Evolutionary conservation across 768 basidiomycete genomes (phyloP).

Genomic region (Sporobolomyces roseus): DNA sequence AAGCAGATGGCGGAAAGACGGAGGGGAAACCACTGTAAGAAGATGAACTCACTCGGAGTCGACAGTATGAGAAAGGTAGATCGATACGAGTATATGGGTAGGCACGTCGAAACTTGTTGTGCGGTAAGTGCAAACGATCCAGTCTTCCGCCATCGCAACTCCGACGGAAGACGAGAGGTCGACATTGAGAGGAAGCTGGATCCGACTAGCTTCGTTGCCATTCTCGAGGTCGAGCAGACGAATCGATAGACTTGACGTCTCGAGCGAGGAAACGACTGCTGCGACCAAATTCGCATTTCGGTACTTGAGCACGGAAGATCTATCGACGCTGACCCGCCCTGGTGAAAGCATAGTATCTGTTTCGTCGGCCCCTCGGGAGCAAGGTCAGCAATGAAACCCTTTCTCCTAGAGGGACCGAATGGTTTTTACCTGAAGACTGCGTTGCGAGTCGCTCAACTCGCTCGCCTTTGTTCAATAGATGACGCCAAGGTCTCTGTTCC

Average conservation of each 20-base stretch:
- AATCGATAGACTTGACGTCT: not conserved
- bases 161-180: not conserved
- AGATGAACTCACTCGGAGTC: conserved; percentile 5
- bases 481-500: not conserved
- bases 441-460: not conserved
- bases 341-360: conserved; percentile 10
- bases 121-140: conserved; percentile 13
- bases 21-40: too few relatives aligned
- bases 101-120: not conserved
- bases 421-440: conserved; percentile 3
- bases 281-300: not conserved
- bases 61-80: not conserved
- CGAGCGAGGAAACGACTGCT: not conserved
- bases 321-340: not conserved
- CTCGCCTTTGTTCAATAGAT: not conserved
- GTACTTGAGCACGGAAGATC: not conserved
- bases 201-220: not conserved
- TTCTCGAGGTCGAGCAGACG: not conserved
- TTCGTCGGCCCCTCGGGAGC: not conserved
- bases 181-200: not conserved
- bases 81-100: conserved; percentile 4
- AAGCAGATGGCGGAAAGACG: too few relatives aligned
- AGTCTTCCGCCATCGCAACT: conserved; percentile 8
- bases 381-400: not conserved
- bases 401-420: not conserved